Evolutionary conservation across 108 stramenopile genomes (phyloP), one percentile per base, ranked within the genome.

Genomic region (Epithemia pelagica): DNA sequence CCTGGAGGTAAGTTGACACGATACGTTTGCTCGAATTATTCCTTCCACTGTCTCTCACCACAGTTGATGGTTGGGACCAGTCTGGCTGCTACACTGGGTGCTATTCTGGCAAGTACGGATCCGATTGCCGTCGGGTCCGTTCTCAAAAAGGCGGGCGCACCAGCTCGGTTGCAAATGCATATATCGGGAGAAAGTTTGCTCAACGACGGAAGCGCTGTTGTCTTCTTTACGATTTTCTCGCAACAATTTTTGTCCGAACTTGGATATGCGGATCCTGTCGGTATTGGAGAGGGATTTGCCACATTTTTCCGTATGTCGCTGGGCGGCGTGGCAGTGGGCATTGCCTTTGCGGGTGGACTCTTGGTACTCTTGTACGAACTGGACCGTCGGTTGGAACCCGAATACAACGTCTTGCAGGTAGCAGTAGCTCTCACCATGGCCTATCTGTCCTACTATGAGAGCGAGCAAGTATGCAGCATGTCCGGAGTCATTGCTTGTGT

Each of bases 191-290:
- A 94, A 79, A 70, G 73, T 29, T 69, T 92, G 30, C 69, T 92
- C 30, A 96, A 98, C 66, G 97, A 98, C 66, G 97, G 94, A 30
- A 64, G 82, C 7, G 95, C 95, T 1, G 86, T 97, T 59, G 96
- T 98, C 24, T 84, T 96, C 52, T 98, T 89, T 73, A 70, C 75
- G 46, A 82, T 97, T 46, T 96, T 97, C 68, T 59, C 66, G 23
- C 64, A 61, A 30, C 58, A 73, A 2, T 82, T 80, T 63, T 74
- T 90, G 3, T 60, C 70, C 28, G 78, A 83, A 33, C 46, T 79
- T 54, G 77, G 75, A 8, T 60, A 76, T 27, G 52, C 30, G 28
- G 75, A 74, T 27, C n/a, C 78, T 66, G 55, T 78, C 23, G 74
- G 63, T 24, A 58, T 64, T 52, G 69, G 53, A 23, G n/a, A 64